A percentile compares a stretch with the other conserved stretches of the same genome.
Evolutionary conservation across 1,284 basidiomycete species (phyloP).

Genomic region (Xanthoconium separans): DNA sequence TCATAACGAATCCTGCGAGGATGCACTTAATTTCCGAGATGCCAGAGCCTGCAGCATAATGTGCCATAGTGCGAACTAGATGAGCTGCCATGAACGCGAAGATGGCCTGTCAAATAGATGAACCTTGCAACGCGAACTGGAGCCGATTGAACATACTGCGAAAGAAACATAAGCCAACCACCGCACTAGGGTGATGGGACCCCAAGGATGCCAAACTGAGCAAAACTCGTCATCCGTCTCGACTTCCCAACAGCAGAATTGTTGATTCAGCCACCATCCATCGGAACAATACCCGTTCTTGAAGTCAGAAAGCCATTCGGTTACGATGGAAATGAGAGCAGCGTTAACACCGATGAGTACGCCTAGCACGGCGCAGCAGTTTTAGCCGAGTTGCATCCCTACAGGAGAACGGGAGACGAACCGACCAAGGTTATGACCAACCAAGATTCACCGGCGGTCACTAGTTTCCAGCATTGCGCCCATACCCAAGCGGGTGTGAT

Average conservation of each 20-base stretch:
- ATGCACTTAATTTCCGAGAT: slow-evolving; percentile 99
- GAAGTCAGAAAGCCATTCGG: slow-evolving; percentile 97
- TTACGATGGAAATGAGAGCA: slow-evolving; percentile 92
- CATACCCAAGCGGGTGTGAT: slow-evolving; percentile 60
- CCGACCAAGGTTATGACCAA: slow-evolving; percentile 85
- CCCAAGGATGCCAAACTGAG: slow-evolving; percentile 94
- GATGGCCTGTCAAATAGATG: slow-evolving; percentile 46
- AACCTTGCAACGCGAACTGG: neutral
- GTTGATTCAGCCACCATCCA: slow-evolving; percentile 98
- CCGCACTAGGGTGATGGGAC: slow-evolving; percentile 67
- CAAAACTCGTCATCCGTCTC: slow-evolving; percentile 84
- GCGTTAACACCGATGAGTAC: slow-evolving; percentile 91
- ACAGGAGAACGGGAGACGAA: slow-evolving; percentile 41
- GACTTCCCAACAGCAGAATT: slow-evolving; percentile 98
- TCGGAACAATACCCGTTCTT: slow-evolving; percentile 97
- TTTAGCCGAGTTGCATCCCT: neutral
- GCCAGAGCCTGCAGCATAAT: slow-evolving; percentile 96
- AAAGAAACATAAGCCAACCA: slow-evolving; percentile 89
- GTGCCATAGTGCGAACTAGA: slow-evolving; percentile 86
- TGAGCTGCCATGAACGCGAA: slow-evolving; percentile 88
- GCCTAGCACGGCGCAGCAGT: slow-evolving; percentile 48
- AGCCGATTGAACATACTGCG: slow-evolving; percentile 59
- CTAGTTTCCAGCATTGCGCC: slow-evolving; percentile 58
- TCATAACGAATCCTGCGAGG: slow-evolving; percentile 95
- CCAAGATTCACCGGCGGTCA: slow-evolving; percentile 68